Percentiles rank a stretch among this genome's conserved stretches.
Evolutionary conservation across 2,329 filamentous ascomycete species (phyloP).

Genomic region (Claviceps pazoutovae): DNA sequence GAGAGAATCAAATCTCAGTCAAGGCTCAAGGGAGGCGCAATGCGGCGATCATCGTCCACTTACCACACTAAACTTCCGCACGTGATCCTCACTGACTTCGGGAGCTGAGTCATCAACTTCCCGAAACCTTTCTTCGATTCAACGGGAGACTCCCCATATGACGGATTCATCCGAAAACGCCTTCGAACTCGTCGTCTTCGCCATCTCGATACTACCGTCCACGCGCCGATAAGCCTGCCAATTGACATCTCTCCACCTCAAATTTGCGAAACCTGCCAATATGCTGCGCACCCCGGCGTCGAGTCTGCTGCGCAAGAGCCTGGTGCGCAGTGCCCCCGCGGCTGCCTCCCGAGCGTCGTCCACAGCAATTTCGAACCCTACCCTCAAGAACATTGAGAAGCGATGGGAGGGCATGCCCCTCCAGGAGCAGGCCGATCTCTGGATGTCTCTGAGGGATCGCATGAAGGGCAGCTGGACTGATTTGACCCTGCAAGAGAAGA

Average conservation of each 20-base stretch:
- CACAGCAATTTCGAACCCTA: constrained; percentile 93
- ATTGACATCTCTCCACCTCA: constrained; percentile 17
- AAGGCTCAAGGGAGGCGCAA: too few relatives aligned
- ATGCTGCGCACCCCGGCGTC: constrained; percentile 44
- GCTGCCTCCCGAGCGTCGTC: constrained; percentile 42
- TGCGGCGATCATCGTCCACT: too few relatives aligned
- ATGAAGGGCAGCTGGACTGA: constrained; percentile 98
- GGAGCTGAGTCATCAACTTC: constrained; percentile 10
- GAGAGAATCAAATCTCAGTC: too few relatives aligned
- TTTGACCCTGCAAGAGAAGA: constrained; percentile 94
- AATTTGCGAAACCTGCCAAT: constrained; percentile 14
- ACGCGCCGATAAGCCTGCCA: constrained; percentile 14
- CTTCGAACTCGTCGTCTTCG: constrained; percentile 10
- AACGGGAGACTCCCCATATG: constrained; percentile 12
- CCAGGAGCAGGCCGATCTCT: constrained; percentile 97
- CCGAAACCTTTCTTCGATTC: constrained; percentile 12
- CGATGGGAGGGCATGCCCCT: constrained; percentile 96
- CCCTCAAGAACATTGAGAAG: constrained; percentile 96
- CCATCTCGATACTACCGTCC: constrained; percentile 8
- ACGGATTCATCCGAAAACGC: constrained; percentile 15
- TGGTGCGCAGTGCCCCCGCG: constrained; percentile 28
- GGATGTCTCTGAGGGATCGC: constrained; percentile 95
- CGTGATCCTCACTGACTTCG: neutral
- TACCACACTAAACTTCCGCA: neutral
- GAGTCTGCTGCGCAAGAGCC: constrained; percentile 36